Percentiles rank a stretch among this genome's conserved stretches.
These are phyloP conservation scores for Chrysanthemum lavandulifolium DNA, from an alignment of 129 eudicot genomes.

Conservation along the genomic window DNA sequence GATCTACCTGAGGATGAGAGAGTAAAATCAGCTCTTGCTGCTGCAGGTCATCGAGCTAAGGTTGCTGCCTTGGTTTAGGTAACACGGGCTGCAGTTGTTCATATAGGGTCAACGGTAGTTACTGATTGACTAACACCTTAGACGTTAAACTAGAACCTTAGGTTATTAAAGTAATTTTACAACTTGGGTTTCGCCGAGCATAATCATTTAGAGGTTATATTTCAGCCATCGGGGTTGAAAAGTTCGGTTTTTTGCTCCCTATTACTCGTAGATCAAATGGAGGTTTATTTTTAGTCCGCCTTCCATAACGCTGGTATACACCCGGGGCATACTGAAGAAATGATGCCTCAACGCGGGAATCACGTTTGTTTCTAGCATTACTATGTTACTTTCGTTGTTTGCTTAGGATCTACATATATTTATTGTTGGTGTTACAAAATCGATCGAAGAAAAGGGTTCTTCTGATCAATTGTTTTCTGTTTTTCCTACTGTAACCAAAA, in stretches of 20 bases:
- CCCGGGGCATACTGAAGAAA: slow-evolving; percentile 25
- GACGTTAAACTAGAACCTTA: slow-evolving; percentile 39
- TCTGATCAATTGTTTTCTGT: slow-evolving; percentile 24
- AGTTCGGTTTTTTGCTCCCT: slow-evolving; percentile 39
- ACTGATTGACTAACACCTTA: slow-evolving; percentile 61
- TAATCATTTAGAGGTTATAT: slow-evolving; percentile 24
- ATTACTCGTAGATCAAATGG: slow-evolving; percentile 37
- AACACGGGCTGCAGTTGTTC: slow-evolving; percentile 43
- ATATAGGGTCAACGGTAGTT: slow-evolving; percentile 57
- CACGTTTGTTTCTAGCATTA: slow-evolving; percentile 15
- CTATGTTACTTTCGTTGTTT: slow-evolving; percentile 27
- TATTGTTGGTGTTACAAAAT: slow-evolving; percentile 27
- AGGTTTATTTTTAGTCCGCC: slow-evolving; percentile 60
- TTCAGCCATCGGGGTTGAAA: slow-evolving; percentile 40
- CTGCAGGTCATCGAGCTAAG: slow-evolving; percentile 59
- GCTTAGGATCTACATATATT: slow-evolving; percentile 15
- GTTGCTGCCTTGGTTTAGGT: slow-evolving; percentile 72
- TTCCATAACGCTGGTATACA: slow-evolving; percentile 40
- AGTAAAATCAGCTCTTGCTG: slow-evolving; percentile 38
- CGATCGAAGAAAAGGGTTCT: slow-evolving; percentile 15
- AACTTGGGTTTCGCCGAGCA: slow-evolving; percentile 25
- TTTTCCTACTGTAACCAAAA: slow-evolving; percentile 39
- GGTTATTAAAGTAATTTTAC: slow-evolving; percentile 25
- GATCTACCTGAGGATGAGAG: slow-evolving; percentile 60
- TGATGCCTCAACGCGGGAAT: slow-evolving; percentile 18